Evolutionary conservation across 225 moss, liverwort and hornwort species (phyloP).

Genomic region (Marchantia polymorpha): DNA sequence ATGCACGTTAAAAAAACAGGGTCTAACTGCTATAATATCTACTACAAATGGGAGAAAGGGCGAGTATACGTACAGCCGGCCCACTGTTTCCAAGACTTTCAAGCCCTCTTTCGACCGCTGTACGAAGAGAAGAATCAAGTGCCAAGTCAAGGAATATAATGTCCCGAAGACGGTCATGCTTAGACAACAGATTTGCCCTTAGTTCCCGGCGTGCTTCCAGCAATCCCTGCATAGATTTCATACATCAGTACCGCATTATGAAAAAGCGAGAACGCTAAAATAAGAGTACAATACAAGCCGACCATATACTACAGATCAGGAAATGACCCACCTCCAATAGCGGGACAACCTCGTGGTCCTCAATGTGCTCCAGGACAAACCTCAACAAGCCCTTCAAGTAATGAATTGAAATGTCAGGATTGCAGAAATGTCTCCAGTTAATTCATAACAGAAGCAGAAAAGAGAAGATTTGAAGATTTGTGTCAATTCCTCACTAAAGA

Average conservation of each 20-base stretch:
- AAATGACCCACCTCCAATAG: constrained; percentile 60
- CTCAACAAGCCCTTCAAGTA: constrained; percentile 46
- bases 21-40: neutral
- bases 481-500: neutral
- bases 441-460: too few species aligned
- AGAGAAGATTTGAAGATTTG: too few species aligned
- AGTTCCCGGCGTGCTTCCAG: constrained; percentile 86
- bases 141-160: constrained; percentile 92
- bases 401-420: neutral
- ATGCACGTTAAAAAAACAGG: too few species aligned
- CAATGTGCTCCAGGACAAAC: constrained; percentile 74
- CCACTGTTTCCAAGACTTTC: constrained; percentile 53
- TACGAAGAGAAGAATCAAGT: constrained; percentile 90
- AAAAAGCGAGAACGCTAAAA: neutral
- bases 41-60: neutral
- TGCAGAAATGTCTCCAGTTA: neutral
- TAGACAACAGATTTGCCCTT: constrained; percentile 54
- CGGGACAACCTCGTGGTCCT: constrained; percentile 66
- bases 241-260: neutral
- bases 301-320: neutral
- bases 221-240: constrained; percentile 49
- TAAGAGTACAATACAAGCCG: neutral
- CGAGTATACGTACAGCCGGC: constrained; percentile 49
- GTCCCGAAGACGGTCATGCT: constrained; percentile 80
- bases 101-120: constrained; percentile 84